Conservation (phyloP, 352 stramenopile genomes). For the Peronospora belbahrii region DNA sequence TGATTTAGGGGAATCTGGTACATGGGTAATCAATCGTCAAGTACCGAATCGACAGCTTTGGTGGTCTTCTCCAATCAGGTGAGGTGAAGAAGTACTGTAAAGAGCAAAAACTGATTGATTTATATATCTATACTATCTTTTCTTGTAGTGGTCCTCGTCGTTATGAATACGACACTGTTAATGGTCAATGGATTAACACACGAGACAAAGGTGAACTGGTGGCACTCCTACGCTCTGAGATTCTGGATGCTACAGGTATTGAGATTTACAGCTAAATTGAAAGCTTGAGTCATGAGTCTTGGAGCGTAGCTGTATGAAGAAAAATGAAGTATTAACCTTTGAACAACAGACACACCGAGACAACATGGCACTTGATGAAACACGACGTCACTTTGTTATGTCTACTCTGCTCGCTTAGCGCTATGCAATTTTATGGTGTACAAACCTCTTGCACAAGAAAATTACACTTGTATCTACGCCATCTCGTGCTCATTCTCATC, state of each 20-base stretch:
- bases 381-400: constrained; percentile 1
- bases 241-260: constrained; percentile 71
- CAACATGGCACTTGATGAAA: constrained; percentile 1
- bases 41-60: constrained; percentile 95
- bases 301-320: neutral
- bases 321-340: constrained; percentile 9
- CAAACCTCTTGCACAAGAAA: neutral
- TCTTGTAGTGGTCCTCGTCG: constrained; percentile 71
- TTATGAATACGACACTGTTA: constrained; percentile 78
- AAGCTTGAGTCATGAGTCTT: neutral
- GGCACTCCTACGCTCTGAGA: constrained; percentile 64
- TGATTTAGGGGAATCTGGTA: constrained; percentile 88
- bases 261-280: constrained; percentile 53
- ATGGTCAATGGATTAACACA: constrained; percentile 76
- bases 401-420: constrained; percentile 8
- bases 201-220: constrained; percentile 69
- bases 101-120: no score
- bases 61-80: constrained; percentile 95
- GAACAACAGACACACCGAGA: constrained; percentile 7
- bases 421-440: constrained; percentile 7
- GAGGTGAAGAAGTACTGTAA: no score
- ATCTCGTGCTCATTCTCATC: constrained; percentile 33
- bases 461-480: no score
- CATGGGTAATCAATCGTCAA: constrained; percentile 97
- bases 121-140: neutral